phyloP scores from a whole-genome alignment of 345 rosid species.

The Camelina hispida region DNA sequence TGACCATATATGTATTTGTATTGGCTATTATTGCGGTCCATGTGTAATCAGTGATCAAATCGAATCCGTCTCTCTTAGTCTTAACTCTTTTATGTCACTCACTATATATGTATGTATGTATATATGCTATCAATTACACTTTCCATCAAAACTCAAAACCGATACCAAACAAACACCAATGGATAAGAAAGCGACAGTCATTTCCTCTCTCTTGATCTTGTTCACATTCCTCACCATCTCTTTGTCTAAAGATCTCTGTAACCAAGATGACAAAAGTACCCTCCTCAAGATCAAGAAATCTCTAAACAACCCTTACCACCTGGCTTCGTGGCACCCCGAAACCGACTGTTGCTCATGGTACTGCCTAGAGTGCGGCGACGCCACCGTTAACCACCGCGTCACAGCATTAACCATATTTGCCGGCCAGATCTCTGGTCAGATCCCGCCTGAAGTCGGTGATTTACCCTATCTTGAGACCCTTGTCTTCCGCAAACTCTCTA shows the following conservation, averaged over 20 bases:
- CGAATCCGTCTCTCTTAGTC: not conserved
- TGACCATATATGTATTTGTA: not conserved
- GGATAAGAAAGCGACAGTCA: conserved; percentile 35
- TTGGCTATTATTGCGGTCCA: conserved; percentile 13
- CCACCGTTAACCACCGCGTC: conserved; percentile 68
- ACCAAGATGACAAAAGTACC: conserved; percentile 62
- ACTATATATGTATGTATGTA: not conserved
- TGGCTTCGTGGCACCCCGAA: conserved; percentile 66
- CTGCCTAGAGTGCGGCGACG: conserved; percentile 61
- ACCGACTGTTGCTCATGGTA: conserved; percentile 68
- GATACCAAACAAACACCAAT: conserved; percentile 22
- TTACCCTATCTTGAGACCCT: conserved; percentile 62
- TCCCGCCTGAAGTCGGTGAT: conserved; percentile 66
- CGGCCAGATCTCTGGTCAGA: conserved; percentile 62
- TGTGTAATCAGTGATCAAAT: conserved; percentile 6
- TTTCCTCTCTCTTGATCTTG: conserved; percentile 33
- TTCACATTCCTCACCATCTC: conserved; percentile 39
- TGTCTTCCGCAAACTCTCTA: conserved; percentile 56
- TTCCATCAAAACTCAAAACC: conserved; percentile 18
- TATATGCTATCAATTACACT: not conserved
- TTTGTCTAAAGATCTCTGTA: conserved; percentile 54
- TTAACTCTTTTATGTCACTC: not conserved
- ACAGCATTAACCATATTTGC: conserved; percentile 57
- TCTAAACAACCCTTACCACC: conserved; percentile 67
- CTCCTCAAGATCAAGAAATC: conserved; percentile 66